Conservation (phyloP, 768 basidiomycete species). For the Suillus paluster region DNA sequence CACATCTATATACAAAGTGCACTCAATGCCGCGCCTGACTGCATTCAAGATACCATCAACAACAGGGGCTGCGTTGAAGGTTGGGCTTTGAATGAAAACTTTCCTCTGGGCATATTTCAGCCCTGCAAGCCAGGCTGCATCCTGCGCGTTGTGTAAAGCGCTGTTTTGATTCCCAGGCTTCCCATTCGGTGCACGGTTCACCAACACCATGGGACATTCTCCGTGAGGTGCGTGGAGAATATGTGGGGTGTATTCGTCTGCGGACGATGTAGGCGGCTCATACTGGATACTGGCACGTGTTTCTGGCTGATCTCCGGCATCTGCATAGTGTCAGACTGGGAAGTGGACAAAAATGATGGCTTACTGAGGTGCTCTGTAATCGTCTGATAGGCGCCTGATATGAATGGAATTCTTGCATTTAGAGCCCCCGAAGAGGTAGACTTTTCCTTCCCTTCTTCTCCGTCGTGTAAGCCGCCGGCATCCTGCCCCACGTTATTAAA, state of each 20-base stretch:
- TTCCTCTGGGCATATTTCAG: conserved; percentile 60
- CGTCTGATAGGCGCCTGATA: conserved; percentile 40
- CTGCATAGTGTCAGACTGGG: conserved; percentile 22
- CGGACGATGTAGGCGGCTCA: conserved; percentile 26
- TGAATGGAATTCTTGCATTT: conserved; percentile 21
- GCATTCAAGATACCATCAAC: conserved; percentile 63
- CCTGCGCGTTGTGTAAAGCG: conserved; percentile 59
- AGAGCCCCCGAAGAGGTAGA: neutral
- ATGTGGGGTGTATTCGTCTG: conserved; percentile 65
- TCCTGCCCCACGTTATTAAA: conserved; percentile 21
- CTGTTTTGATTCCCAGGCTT: conserved; percentile 48
- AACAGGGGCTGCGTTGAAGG: conserved; percentile 68
- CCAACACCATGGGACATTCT: conserved; percentile 67
- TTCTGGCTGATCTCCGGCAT: conserved; percentile 40
- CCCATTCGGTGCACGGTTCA: conserved; percentile 65
- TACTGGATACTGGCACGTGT: conserved; percentile 36
- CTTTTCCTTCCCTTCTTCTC: neutral
- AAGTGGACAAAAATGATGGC: conserved; percentile 8
- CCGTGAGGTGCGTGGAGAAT: conserved; percentile 60
- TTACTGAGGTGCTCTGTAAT: conserved; percentile 46
- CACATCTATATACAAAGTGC: conserved; percentile 63
- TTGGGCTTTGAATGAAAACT: conserved; percentile 78
- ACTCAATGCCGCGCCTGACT: conserved; percentile 61
- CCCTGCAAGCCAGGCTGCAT: conserved; percentile 69
- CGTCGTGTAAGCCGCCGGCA: conserved; percentile 17